Percentiles rank a stretch among this genome's conserved stretches.
phyloP scores from a whole-genome alignment of 805 yeast genomes.

The Metschnikowia similis region DNA sequence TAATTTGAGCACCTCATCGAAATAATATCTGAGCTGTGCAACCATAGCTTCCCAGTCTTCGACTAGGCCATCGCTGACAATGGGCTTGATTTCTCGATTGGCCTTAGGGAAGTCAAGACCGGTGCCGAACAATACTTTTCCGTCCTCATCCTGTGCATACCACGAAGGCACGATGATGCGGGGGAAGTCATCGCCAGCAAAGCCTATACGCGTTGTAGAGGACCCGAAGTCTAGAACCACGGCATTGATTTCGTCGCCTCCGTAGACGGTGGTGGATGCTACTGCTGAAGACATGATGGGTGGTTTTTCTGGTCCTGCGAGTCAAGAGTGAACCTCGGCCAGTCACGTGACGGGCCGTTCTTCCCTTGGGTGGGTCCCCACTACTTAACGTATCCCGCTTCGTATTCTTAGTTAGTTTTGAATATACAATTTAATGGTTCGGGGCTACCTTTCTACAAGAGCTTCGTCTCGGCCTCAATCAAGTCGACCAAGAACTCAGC shows the following conservation, averaged over 20 bases:
- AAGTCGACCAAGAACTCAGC: constrained; percentile 72
- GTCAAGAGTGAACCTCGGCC: background rate
- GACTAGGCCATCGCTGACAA: constrained; percentile 58
- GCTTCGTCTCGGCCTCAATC: constrained; percentile 59
- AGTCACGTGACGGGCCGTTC: background rate
- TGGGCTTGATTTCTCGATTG: constrained; percentile 49
- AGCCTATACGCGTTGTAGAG: constrained; percentile 76
- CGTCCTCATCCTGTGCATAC: constrained; percentile 34
- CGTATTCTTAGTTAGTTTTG: background rate
- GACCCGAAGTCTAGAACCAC: constrained; percentile 92
- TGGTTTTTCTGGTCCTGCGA: background rate
- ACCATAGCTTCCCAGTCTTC: constrained; percentile 83
- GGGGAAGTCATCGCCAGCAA: constrained; percentile 90
- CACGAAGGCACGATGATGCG: constrained; percentile 68
- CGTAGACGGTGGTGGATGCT: constrained; percentile 23
- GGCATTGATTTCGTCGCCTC: constrained; percentile 81
- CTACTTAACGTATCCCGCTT: background rate
- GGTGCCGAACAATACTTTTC: constrained; percentile 33
- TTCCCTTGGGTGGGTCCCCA: background rate
- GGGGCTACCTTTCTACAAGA: constrained; percentile 21
- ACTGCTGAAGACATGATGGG: constrained; percentile 13
- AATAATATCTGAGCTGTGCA: constrained; percentile 65
- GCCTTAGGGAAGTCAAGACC: constrained; percentile 49
- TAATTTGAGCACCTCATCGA: constrained; percentile 47
- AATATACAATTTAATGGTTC: background rate